These are phyloP conservation scores for Fusarium penzigii DNA, from an alignment of 2,329 filamentous ascomycete species.

Conservation along the genomic window DNA sequence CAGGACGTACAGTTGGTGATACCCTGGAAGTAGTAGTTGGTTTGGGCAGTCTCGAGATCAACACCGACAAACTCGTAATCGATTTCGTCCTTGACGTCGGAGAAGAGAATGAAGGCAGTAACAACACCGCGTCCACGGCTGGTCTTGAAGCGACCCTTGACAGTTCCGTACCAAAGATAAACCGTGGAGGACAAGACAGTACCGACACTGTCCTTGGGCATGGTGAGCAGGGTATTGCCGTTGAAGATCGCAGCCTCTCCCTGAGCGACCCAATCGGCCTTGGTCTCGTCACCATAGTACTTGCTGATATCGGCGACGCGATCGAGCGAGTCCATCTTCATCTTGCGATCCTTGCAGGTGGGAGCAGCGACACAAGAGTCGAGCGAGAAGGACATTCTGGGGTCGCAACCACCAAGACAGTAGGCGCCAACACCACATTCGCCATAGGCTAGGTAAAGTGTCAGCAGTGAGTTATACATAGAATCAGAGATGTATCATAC, in stretches of 20 bases:
- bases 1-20: constrained; percentile 76
- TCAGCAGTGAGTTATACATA: constrained; percentile 15
- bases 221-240: constrained; percentile 78
- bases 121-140: constrained; percentile 85
- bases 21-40: constrained; percentile 97
- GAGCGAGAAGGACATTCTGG: constrained; percentile 77
- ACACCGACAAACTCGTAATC: constrained; percentile 93
- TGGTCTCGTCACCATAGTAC: constrained; percentile 82
- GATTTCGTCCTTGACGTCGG: constrained; percentile 96
- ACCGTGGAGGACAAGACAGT: constrained; percentile 80
- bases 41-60: constrained; percentile 77
- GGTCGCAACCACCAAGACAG: constrained; percentile 95
- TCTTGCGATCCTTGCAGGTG: constrained; percentile 73
- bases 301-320: constrained; percentile 68
- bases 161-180: constrained; percentile 97
- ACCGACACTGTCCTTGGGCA: constrained; percentile 82
- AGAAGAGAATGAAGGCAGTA: constrained; percentile 95
- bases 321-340: constrained; percentile 73
- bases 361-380: constrained; percentile 85
- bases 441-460: constrained; percentile 70
- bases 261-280: constrained; percentile 85
- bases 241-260: constrained; percentile 71
- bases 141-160: constrained; percentile 82
- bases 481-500: constrained; percentile 47
- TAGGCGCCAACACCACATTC: constrained; percentile 92